These are phyloP conservation scores for Cystofilobasidium bisporidii DNA, from an alignment of 768 basidiomycete genomes.

Conservation along the genomic window DNA sequence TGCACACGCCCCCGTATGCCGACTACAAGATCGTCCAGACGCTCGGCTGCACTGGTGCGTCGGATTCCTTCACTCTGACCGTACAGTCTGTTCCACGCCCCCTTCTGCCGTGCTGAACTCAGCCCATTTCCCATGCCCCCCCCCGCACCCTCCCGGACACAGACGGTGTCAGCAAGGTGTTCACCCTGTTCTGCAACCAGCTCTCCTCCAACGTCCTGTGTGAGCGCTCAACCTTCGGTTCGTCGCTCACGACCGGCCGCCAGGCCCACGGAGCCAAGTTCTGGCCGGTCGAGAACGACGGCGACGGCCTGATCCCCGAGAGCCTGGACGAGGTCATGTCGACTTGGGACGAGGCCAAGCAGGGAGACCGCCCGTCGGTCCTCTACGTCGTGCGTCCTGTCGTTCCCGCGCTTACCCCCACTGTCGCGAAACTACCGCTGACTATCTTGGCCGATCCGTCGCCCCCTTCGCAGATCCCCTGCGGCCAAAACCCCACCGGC, in stretches of 20 bases:
- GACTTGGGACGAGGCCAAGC: slow-evolving; percentile 44
- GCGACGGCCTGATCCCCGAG: slow-evolving; percentile 47
- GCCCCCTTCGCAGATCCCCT: background rate
- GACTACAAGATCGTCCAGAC: slow-evolving; percentile 12
- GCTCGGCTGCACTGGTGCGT: slow-evolving; percentile 24
- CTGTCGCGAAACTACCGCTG: no score
- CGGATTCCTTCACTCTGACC: background rate
- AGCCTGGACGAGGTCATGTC: slow-evolving; percentile 45
- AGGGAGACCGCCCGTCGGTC: slow-evolving; percentile 48
- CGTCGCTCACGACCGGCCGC: slow-evolving; percentile 41
- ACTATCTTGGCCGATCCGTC: background rate
- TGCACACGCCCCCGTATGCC: slow-evolving; percentile 16
- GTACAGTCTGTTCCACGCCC: no score
- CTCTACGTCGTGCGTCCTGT: slow-evolving; percentile 43
- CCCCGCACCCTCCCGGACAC: no score
- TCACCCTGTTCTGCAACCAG: slow-evolving; percentile 43
- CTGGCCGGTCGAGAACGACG: slow-evolving; percentile 47
- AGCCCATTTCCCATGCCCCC: no score
- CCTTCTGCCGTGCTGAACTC: no score
- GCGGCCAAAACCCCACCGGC: slow-evolving; percentile 49
- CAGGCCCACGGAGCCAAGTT: slow-evolving; percentile 43
- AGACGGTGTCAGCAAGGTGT: slow-evolving; percentile 41
- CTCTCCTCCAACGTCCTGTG: slow-evolving; percentile 42
- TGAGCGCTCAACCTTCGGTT: slow-evolving; percentile 46
- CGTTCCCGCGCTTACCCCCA: no score